A percentile compares a stretch with the other conserved stretches of the same genome.
Conservation (phyloP, 495 filamentous ascomycete genomes). For the Neurospora sp. region DNA sequence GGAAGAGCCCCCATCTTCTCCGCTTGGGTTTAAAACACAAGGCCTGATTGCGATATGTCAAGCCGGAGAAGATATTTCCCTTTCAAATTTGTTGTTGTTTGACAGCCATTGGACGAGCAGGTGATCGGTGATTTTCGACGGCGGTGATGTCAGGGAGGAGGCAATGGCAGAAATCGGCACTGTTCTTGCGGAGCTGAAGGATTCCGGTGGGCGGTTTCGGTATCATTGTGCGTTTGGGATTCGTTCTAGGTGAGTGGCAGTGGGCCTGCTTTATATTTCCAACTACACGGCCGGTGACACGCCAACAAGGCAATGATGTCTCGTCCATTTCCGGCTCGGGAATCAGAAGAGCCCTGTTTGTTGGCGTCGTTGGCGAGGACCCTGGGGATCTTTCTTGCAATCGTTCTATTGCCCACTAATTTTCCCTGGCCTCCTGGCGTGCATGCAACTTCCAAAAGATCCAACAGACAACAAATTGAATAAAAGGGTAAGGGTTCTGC, state of each 20-base stretch:
- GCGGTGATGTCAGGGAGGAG: slow-evolving; percentile 8
- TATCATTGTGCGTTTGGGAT: background rate
- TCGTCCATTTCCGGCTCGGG: background rate
- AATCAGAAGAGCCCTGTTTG: background rate
- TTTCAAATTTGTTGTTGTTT: background rate
- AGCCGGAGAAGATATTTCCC: background rate
- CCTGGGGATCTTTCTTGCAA: background rate
- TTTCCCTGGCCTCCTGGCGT: background rate
- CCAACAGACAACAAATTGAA: background rate
- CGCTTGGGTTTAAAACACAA: background rate
- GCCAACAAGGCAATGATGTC: background rate
- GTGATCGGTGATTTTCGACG: background rate
- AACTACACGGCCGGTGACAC: background rate
- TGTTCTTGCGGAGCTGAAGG: slow-evolving; percentile 1
- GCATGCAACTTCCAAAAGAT: background rate
- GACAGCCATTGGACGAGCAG: background rate
- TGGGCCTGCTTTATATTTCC: background rate
- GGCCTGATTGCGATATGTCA: background rate
- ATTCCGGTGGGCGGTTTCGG: background rate
- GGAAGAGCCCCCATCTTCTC: background rate
- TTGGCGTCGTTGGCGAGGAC: background rate
- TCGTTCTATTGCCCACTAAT: background rate
- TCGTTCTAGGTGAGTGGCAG: background rate
- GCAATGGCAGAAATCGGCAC: background rate
- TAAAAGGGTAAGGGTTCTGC: background rate